These are phyloP conservation scores for Clitopilus hobsonii DNA, from an alignment of 768 basidiomycete species.

Conservation along the genomic window DNA sequence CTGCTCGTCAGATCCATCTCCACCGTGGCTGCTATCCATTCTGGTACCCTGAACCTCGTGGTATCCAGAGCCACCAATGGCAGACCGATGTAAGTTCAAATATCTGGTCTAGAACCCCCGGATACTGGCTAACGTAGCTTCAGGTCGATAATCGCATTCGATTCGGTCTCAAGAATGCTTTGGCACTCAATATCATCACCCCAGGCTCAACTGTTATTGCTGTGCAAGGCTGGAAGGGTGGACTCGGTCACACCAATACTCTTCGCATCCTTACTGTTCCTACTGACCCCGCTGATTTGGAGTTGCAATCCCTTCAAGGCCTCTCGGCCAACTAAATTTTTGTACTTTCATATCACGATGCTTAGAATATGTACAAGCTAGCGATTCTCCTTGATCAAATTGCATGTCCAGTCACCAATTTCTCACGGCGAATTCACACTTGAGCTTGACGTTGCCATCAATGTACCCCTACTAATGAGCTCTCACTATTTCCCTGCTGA, in stretches of 20 bases:
- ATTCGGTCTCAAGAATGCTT: conserved; percentile 80
- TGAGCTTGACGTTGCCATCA: neutral
- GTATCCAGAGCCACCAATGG: conserved; percentile 86
- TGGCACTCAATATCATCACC: conserved; percentile 81
- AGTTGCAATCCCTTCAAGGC: conserved; percentile 50
- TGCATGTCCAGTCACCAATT: neutral
- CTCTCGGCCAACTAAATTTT: neutral
- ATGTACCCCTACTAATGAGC: neutral
- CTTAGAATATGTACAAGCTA: conserved; percentile 43
- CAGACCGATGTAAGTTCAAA: conserved; percentile 80
- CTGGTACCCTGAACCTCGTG: conserved; percentile 94
- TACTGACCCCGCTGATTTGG: conserved; percentile 74
- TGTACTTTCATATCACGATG: conserved; percentile 14
- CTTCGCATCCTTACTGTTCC: conserved; percentile 81
- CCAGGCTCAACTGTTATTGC: conserved; percentile 88
- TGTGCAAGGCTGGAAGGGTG: conserved; percentile 99
- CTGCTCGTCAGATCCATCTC: conserved; percentile 93
- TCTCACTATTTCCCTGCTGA: conserved; percentile 1
- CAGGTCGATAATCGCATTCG: conserved; percentile 89
- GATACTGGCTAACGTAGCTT: conserved; percentile 5
- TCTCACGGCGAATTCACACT: neutral
- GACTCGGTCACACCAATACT: conserved; percentile 93
- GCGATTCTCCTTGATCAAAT: conserved; percentile 7
- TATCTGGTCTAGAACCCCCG: neutral
- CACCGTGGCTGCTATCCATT: conserved; percentile 97